Evolutionary conservation across 2,329 filamentous ascomycete genomes (phyloP), one percentile per base, ranked within the genome.

Genomic region (Scolecobasidium constrictum): DNA sequence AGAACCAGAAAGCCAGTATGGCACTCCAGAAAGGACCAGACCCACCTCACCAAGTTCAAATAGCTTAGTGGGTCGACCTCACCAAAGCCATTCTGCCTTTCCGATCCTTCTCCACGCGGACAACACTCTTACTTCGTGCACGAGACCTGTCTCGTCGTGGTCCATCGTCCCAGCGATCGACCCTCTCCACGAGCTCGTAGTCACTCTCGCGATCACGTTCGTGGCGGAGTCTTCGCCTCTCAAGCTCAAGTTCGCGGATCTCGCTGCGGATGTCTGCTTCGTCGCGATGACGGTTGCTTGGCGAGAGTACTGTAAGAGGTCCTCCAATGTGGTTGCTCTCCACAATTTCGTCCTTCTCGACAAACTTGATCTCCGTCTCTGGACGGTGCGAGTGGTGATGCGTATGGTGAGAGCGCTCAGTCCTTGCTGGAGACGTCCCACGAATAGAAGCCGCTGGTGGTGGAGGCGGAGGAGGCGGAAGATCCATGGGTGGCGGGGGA

Each of bases 11-110:
- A 39, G 18, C 35, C 9, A 17, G 43, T 7, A 19, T 7, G 34
- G 26, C 26, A 31, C n/a, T n/a, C n/a, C 26, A 31, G n/a, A n/a
- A 31, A 31, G 26, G 26, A 31, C n/a, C n/a, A n/a, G n/a, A n/a
- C n/a, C n/a, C 26, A 31, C 9, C 26, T n/a, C 26, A 31, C 26
- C 26, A 9, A 9, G 26, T 31, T 6, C 9, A 11, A 5, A 7
- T 7, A 33, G 7, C 33, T 38, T 22, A 47, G 35, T 78, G 73
- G 67, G 79, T 78, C 57, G 83, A 83, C 64, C 85, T 75, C 69
- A 83, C 84, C 68, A 88, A 79, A 71, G 80, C 77, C 78, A 92
- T 80, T 83, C 81, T 92, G 93, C 88, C 87, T 87, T 85, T 92
- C 72, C 82, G 82, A 67, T 95, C 86, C 71, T 83, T 86, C 66